Conservation (phyloP, 208 protist genomes). For the Novymonas esmeraldas region DNA sequence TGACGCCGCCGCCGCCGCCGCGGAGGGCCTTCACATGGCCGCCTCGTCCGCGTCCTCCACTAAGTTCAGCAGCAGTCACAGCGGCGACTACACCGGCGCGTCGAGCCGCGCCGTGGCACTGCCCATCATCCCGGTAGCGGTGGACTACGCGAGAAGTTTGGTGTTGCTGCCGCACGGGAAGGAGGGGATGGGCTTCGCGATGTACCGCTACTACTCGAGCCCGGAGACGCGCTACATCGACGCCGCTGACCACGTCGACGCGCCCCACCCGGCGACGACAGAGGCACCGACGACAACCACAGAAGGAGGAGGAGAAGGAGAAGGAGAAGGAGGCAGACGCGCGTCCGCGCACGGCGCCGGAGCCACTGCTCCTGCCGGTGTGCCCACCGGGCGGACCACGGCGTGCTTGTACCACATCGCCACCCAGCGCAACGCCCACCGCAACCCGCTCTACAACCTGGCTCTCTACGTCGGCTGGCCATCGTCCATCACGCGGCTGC, state of each 20-base stretch:
- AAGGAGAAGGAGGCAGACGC: too few relatives aligned
- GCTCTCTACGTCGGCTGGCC: constrained; percentile 43
- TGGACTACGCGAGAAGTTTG: constrained; percentile 56
- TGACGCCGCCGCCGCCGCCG: constrained; percentile 2
- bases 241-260: not conserved
- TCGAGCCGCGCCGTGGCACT: not conserved
- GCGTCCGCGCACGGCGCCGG: too few relatives aligned
- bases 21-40: not conserved
- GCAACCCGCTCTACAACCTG: constrained; percentile 45
- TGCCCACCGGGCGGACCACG: constrained; percentile 16
- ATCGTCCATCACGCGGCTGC: constrained; percentile 8
- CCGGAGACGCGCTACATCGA: constrained; percentile 9
- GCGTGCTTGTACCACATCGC: constrained; percentile 38
- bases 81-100: not conserved
- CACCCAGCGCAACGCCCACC: constrained; percentile 36
- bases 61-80: not conserved
- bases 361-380: not conserved
- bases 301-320: not conserved
- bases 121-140: constrained; percentile 24
- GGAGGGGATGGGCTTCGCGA: constrained; percentile 41
- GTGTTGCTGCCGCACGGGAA: constrained; percentile 31
- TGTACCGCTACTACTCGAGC: constrained; percentile 47
- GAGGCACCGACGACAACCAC: too few relatives aligned
- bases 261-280: not conserved
- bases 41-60: not conserved